Percentiles rank a stretch among this genome's conserved stretches.
These are phyloP conservation scores for Diaporthe sp. DNA, from an alignment of 2,329 filamentous ascomycete species.

Conservation along the genomic window DNA sequence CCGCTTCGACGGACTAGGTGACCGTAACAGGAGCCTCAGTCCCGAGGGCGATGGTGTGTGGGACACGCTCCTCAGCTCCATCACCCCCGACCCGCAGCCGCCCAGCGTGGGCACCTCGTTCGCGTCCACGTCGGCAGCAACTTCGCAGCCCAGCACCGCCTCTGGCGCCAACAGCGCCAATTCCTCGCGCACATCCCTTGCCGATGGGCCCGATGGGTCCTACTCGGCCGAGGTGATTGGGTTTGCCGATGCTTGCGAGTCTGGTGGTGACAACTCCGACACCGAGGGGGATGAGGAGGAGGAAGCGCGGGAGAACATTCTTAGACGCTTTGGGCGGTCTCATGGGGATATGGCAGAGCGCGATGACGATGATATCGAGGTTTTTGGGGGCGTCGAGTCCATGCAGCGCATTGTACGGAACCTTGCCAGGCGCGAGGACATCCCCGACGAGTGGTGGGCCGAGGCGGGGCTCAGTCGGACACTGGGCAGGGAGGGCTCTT, in stretches of 20 bases:
- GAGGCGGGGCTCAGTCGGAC: constrained; percentile 75
- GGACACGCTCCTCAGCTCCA: constrained; percentile 84
- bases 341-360: constrained; percentile 60
- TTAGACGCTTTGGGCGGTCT: constrained; percentile 45
- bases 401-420: constrained; percentile 76
- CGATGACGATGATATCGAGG: constrained; percentile 43
- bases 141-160: constrained; percentile 54
- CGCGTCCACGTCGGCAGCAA: constrained; percentile 68
- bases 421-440: constrained; percentile 78
- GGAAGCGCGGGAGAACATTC: constrained; percentile 43
- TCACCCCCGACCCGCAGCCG: constrained; percentile 84
- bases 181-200: constrained; percentile 63
- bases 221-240: constrained; percentile 34
- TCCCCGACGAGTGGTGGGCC: constrained; percentile 87
- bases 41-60: constrained; percentile 76
- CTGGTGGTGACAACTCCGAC: constrained; percentile 68
- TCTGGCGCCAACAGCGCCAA: constrained; percentile 44
- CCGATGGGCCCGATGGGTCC: constrained; percentile 48
- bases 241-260: constrained; percentile 62
- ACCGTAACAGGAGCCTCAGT: constrained; percentile 86
- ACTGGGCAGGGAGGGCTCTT: constrained; percentile 56
- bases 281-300: constrained; percentile 64
- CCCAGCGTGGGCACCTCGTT: constrained; percentile 89
- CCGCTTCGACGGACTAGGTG: constrained; percentile 76
- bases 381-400: constrained; percentile 65